Base-by-base conservation (phyloP, 176 grass and related monocot genomes). In the Rhynchospora tenuis region DNA sequence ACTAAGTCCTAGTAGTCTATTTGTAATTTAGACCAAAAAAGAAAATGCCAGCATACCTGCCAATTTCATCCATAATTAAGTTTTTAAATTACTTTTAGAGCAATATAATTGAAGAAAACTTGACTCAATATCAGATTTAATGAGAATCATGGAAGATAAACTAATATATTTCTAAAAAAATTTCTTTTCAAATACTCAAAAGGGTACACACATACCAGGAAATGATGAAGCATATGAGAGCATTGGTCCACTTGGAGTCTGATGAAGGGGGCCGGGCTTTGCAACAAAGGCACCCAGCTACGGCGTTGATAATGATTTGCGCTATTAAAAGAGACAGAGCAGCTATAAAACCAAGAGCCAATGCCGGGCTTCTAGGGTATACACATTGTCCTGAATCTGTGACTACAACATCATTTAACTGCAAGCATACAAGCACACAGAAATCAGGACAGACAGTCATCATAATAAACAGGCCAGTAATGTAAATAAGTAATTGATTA, bases 271-370 rank as follows among this genome's bases (percentile, higher is more conserved):
- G 83, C 64, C 80, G 80, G 12, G 59, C 86, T 67, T 86, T 86
- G 84, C 90, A 89, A 69, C 90, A 91, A 66, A 91, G 80, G 73
- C 86, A 91, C 26, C 84, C 90, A 56, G 84, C 80, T 29, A 81
- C 74, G 9, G 86, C 24, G 28, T 88, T 86, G 46, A 89, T 91
- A 46, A 86, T 88, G 14, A 86, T 82, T 59, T 89, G 90, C 16
- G 87, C 86, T 42, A 89, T 26, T 82, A 91, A 80, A 52, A 89
- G 84, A 51, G 58, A 81, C 0, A 88, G 73, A 45, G 73, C 86
- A 20, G 90, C 79, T 14, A 79, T 26, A 38, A 86, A 57, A 22
- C 86, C 86, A 33, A 89, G 50, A 54, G 38, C 28, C 64, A 86
- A 84, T 59, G 90, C 84, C 28, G 90, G 72, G 54, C 80, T 86